Percentiles rank a stretch among this genome's conserved stretches.
These are phyloP conservation scores for Polyplosphaeria fusca DNA, from an alignment of 495 filamentous ascomycete genomes.

Conservation along the genomic window DNA sequence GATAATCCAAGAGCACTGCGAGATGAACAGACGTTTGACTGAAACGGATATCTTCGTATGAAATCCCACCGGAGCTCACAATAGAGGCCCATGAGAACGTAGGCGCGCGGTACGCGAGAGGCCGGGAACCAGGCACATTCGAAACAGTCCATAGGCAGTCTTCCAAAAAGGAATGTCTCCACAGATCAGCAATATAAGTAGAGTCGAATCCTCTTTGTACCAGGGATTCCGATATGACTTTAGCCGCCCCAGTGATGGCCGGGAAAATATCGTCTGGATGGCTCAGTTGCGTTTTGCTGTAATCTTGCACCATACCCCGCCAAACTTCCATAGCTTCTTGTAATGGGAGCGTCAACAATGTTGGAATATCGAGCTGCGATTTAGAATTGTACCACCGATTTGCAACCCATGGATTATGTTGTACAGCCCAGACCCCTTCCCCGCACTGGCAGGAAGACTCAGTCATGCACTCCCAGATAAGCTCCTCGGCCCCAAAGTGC, in stretches of 20 bases:
- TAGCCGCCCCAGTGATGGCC: constrained; percentile 11
- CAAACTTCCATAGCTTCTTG: background rate
- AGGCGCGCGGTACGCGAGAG: constrained; percentile 4
- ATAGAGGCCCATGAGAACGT: constrained; percentile 28
- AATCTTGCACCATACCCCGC: constrained; percentile 2
- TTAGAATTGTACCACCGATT: background rate
- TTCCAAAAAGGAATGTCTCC: constrained; percentile 8
- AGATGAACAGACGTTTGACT: background rate
- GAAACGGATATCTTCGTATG: background rate
- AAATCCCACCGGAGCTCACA: background rate
- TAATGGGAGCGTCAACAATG: background rate
- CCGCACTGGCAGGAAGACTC: background rate
- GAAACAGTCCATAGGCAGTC: constrained; percentile 7
- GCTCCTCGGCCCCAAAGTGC: constrained; percentile 13
- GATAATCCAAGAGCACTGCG: background rate
- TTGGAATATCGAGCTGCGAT: no score
- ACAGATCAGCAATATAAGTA: constrained; percentile 17
- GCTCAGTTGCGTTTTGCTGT: background rate
- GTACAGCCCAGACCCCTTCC: background rate
- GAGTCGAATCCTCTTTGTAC: background rate
- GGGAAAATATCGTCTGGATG: constrained; percentile 2
- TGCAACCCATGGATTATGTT: background rate
- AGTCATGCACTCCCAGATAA: constrained; percentile 19
- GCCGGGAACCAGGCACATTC: background rate
- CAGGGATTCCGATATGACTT: constrained; percentile 1